Percentiles rank a stretch among this genome's conserved stretches.
phyloP scores from a whole-genome alignment of 2,329 filamentous ascomycete genomes.

The Volutella citrinella region DNA sequence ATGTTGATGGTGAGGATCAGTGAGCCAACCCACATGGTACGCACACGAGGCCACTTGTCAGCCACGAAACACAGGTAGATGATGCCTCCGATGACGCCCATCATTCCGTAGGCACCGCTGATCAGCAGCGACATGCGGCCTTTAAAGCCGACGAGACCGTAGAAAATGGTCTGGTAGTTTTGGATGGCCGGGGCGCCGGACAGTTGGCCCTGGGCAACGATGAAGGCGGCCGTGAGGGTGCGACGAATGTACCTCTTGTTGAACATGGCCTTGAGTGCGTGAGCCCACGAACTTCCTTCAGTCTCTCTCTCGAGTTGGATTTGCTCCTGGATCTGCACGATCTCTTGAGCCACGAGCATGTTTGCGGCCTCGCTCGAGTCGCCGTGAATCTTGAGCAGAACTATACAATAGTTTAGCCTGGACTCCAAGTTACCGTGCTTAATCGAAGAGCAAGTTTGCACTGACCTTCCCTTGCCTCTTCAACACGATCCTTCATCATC shows the following conservation, averaged over 20 bases:
- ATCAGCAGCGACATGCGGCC: slow-evolving; percentile 2
- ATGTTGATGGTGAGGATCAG: slow-evolving; percentile 7
- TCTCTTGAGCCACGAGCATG: background rate
- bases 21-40: slow-evolving; percentile 15
- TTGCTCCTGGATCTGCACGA: background rate
- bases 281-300: background rate
- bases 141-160: slow-evolving; percentile 1
- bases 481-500: slow-evolving; percentile 6
- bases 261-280: background rate
- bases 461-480: slow-evolving; percentile 14
- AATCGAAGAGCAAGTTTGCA: slow-evolving; percentile 12
- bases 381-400: background rate
- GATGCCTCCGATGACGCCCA: background rate
- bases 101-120: background rate
- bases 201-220: background rate
- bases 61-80: background rate
- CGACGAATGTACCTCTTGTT: background rate
- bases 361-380: background rate
- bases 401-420: too few relatives aligned
- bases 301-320: background rate
- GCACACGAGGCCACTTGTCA: slow-evolving; percentile 19
- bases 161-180: background rate
- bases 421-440: slow-evolving; percentile 1
- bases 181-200: background rate
- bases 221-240: background rate